Percentiles rank a stretch among this genome's conserved stretches.
Conservation (phyloP, 2,329 filamentous ascomycete genomes). For the Herpotrichia juniperi region DNA sequence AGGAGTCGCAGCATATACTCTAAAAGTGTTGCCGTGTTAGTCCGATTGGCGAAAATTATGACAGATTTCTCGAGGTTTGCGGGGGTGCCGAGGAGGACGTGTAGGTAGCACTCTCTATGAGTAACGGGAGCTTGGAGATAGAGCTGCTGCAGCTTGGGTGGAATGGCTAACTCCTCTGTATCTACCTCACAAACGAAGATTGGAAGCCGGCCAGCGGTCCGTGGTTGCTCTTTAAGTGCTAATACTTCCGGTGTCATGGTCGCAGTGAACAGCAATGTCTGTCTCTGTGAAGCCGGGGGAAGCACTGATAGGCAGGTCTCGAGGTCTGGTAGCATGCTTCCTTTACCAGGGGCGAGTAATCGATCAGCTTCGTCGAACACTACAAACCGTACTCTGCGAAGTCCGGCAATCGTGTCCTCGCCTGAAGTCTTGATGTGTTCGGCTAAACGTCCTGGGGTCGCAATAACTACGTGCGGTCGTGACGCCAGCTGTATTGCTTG, state of each 20-base stretch:
- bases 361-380: conserved; percentile 97
- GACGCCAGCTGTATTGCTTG: conserved; percentile 85
- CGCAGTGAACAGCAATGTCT: conserved; percentile 94
- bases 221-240: conserved; percentile 79
- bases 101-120: conserved; percentile 93
- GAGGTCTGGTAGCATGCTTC: conserved; percentile 93
- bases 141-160: conserved; percentile 78
- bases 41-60: conserved; percentile 96
- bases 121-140: conserved; percentile 89
- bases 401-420: conserved; percentile 83
- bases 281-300: conserved; percentile 77
- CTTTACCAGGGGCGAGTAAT: conserved; percentile 74
- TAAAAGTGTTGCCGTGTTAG: conserved; percentile 83
- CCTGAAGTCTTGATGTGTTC: conserved; percentile 93
- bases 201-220: conserved; percentile 70
- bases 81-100: conserved; percentile 79
- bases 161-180: conserved; percentile 73
- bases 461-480: conserved; percentile 89
- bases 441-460: conserved; percentile 86
- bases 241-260: conserved; percentile 93
- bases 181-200: conserved; percentile 91
- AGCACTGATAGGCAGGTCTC: conserved; percentile 85
- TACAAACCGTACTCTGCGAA: conserved; percentile 80
- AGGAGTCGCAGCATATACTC: conserved; percentile 87
- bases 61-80: conserved; percentile 75